These are phyloP conservation scores for Solanum ossicruentum DNA, from an alignment of 257 asterid genomes.

Conservation along the genomic window DNA sequence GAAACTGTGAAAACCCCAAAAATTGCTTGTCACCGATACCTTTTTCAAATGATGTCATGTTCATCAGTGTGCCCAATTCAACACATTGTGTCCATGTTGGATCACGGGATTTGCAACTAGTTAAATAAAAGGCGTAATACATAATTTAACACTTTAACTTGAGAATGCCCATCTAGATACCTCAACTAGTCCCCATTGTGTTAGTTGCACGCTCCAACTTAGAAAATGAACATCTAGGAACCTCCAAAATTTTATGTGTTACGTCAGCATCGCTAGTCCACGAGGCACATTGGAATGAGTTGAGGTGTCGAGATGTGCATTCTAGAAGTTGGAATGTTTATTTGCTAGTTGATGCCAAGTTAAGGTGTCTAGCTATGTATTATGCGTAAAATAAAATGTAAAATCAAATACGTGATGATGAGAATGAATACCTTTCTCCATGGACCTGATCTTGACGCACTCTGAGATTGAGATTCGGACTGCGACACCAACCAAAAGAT, in stretches of 20 bases:
- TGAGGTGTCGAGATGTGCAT: background rate
- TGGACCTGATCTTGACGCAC: slow-evolving; percentile 75
- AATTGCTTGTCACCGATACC: background rate
- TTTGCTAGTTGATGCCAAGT: background rate
- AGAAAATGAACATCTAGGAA: background rate
- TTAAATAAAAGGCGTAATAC: background rate
- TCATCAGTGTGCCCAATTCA: background rate
- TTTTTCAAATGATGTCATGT: background rate
- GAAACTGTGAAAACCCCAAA: background rate
- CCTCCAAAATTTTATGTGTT: background rate
- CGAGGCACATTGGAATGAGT: background rate
- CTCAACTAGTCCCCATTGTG: background rate
- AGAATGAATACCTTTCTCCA: slow-evolving; percentile 77
- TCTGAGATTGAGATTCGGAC: slow-evolving; percentile 51
- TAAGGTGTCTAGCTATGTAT: background rate
- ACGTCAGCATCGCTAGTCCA: background rate
- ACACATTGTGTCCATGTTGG: background rate
- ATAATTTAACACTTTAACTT: background rate
- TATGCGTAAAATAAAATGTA: background rate
- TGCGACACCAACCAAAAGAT: slow-evolving; percentile 12
- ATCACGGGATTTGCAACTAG: background rate
- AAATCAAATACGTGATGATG: background rate
- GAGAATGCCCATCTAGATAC: background rate
- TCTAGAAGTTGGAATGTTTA: background rate
- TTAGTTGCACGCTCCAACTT: background rate